Evolutionary conservation across 2,329 filamentous ascomycete species (phyloP).

Genomic region (Scopulariopsis brevicaulis): DNA sequence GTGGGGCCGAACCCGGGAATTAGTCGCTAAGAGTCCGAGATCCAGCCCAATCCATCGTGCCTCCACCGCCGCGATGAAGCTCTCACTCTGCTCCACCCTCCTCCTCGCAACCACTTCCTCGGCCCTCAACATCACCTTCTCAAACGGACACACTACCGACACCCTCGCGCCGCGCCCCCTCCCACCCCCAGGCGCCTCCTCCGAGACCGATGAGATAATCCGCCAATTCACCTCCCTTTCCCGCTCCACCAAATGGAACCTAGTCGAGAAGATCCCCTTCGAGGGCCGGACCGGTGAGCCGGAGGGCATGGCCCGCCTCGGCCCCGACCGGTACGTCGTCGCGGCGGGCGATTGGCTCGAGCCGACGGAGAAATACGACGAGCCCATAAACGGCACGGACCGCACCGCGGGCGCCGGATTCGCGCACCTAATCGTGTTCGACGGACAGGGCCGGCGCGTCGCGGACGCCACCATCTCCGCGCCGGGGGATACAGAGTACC

Average conservation of each 20-base stretch:
- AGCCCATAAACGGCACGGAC: slow-evolving; percentile 39
- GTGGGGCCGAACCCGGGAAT: no score
- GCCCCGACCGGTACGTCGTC: slow-evolving; percentile 29
- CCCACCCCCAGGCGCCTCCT: slow-evolving; percentile 20
- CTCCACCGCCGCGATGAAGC: not conserved
- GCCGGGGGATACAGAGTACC: slow-evolving; percentile 26
- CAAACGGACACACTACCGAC: slow-evolving; percentile 10
- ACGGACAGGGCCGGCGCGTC: slow-evolving; percentile 25
- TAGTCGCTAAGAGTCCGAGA: no score
- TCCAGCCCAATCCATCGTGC: no score
- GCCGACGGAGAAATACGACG: slow-evolving; percentile 13
- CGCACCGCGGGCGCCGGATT: slow-evolving; percentile 29
- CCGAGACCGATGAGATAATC: slow-evolving; percentile 23
- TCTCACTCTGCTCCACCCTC: not conserved
- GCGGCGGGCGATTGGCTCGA: slow-evolving; percentile 30
- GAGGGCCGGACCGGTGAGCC: slow-evolving; percentile 35
- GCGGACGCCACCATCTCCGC: slow-evolving; percentile 30
- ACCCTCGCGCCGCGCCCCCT: slow-evolving; percentile 21
- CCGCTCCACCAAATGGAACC: slow-evolving; percentile 28
- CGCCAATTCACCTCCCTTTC: slow-evolving; percentile 20
- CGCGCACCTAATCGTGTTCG: slow-evolving; percentile 31
- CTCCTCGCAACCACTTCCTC: not conserved
- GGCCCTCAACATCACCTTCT: slow-evolving; percentile 20
- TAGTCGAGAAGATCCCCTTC: slow-evolving; percentile 26
- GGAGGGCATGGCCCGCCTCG: slow-evolving; percentile 32